A percentile compares a stretch with the other conserved stretches of the same genome.
Evolutionary conservation across 208 protist genomes (phyloP).

Genomic region (Wallacemonas sp.): DNA sequence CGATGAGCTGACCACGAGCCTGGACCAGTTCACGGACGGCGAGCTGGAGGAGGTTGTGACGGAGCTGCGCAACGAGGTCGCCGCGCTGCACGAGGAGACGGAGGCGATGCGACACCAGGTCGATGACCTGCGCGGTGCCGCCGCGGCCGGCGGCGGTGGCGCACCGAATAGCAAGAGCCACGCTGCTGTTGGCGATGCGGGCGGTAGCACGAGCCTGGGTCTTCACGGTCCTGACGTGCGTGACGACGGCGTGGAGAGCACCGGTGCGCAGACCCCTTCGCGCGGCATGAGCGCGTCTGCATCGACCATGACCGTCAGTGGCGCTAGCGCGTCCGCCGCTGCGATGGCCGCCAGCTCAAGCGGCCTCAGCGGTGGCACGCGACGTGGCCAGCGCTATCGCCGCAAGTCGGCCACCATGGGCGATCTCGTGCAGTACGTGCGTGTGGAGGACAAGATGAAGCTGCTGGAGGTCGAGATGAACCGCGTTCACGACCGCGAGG

Average conservation of each 20-base stretch:
- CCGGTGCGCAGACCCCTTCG: slow-evolving; percentile 5
- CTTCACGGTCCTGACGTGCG: too few species aligned
- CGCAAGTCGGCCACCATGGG: slow-evolving; percentile 36
- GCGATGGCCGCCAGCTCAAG: neutral
- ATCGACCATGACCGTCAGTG: neutral
- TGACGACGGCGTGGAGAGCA: neutral
- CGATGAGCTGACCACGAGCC: slow-evolving; percentile 39
- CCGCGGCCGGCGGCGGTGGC: neutral
- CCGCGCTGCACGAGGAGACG: slow-evolving; percentile 62
- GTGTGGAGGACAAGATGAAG: slow-evolving; percentile 70
- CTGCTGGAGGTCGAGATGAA: slow-evolving; percentile 62
- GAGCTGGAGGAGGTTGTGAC: slow-evolving; percentile 50
- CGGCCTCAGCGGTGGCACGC: neutral
- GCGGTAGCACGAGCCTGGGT: too few species aligned
- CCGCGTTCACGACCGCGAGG: slow-evolving; percentile 47
- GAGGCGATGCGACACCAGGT: slow-evolving; percentile 42
- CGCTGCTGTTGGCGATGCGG: too few species aligned
- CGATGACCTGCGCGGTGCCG: slow-evolving; percentile 32
- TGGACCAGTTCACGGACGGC: slow-evolving; percentile 26
- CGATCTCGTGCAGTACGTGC: slow-evolving; percentile 45
- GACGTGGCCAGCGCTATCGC: slow-evolving; percentile 58
- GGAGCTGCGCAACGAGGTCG: slow-evolving; percentile 73
- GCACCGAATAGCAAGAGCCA: too few species aligned
- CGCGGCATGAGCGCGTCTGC: neutral
- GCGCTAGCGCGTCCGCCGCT: neutral